A percentile compares a stretch with the other conserved stretches of the same genome.
Conservation (phyloP, 2,329 filamentous ascomycete genomes). For the Akanthomyces dipterigenus region DNA sequence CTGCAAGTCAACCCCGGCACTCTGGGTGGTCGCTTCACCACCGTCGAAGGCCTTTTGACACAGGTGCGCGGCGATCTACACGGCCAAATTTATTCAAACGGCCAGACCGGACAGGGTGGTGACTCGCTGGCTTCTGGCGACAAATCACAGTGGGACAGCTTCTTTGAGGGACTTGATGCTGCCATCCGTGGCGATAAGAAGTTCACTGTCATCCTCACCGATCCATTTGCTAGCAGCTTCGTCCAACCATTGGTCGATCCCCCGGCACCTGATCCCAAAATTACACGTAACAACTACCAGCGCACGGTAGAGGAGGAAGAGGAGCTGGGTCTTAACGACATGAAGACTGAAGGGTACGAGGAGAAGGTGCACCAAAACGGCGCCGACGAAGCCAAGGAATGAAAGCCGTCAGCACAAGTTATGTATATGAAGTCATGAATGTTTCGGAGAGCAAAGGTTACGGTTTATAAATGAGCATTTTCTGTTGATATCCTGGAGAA, state of each 20-base stretch:
- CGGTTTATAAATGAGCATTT: not conserved
- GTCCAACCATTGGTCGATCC: constrained; percentile 84
- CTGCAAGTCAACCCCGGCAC: constrained; percentile 89
- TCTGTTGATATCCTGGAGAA: not conserved
- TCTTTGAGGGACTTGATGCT: constrained; percentile 69
- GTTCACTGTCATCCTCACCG: constrained; percentile 77
- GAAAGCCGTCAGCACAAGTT: not conserved
- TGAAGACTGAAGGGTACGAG: constrained; percentile 83
- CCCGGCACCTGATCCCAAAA: constrained; percentile 63
- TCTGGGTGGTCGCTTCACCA: constrained; percentile 92
- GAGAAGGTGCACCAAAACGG: constrained; percentile 25
- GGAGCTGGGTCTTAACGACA: constrained; percentile 82
- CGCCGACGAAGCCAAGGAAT: not conserved
- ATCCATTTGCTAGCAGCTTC: constrained; percentile 88
- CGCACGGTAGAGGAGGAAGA: constrained; percentile 91
- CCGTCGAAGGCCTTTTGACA: constrained; percentile 86
- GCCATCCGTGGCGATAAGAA: constrained; percentile 75
- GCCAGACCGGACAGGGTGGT: constrained; percentile 49
- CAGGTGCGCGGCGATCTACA: constrained; percentile 88
- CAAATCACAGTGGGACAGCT: constrained; percentile 67
- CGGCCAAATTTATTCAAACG: constrained; percentile 71
- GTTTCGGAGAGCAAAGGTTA: not conserved
- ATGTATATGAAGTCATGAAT: constrained; percentile 3
- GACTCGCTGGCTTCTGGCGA: constrained; percentile 67
- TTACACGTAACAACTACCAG: constrained; percentile 75